Evolutionary conservation across 306 rosid genomes (phyloP).

Genomic region (Pyrus pyrifolia): DNA sequence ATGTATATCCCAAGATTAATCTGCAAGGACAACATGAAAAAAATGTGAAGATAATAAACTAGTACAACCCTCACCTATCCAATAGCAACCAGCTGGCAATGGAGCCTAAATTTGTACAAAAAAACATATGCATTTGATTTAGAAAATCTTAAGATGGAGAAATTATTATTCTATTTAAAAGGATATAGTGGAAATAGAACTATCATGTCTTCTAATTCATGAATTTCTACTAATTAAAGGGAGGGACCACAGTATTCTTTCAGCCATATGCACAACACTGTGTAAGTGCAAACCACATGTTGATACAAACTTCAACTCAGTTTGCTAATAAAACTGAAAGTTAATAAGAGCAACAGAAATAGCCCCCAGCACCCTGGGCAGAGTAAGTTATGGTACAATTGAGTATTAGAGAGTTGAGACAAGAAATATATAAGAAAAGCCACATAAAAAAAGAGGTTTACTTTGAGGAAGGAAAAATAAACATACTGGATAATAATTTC

Average conservation of each 20-base stretch:
- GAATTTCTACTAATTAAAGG: neutral
- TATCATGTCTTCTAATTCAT: neutral
- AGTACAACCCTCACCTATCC: neutral
- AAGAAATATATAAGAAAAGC: neutral
- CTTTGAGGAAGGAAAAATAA: slow-evolving; percentile 1
- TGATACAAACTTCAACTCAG: neutral
- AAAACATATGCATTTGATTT: neutral
- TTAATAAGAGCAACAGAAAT: neutral
- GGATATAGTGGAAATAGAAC: neutral
- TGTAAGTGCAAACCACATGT: neutral
- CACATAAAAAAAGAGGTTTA: neutral
- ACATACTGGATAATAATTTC: slow-evolving; percentile 58
- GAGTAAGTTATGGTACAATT: neutral
- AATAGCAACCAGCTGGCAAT: neutral
- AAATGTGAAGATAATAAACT: neutral
- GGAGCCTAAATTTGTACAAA: neutral
- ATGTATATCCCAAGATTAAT: slow-evolving; percentile 46
- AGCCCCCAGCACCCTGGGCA: neutral
- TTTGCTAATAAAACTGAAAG: neutral
- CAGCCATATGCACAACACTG: neutral
- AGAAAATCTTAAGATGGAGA: neutral
- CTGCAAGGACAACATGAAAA: slow-evolving; percentile 13
- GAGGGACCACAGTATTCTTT: neutral
- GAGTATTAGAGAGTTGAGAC: neutral
- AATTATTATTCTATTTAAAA: neutral